Evolutionary conservation across 257 asterid species (phyloP).

Genomic region (Forsythia suspensa): DNA sequence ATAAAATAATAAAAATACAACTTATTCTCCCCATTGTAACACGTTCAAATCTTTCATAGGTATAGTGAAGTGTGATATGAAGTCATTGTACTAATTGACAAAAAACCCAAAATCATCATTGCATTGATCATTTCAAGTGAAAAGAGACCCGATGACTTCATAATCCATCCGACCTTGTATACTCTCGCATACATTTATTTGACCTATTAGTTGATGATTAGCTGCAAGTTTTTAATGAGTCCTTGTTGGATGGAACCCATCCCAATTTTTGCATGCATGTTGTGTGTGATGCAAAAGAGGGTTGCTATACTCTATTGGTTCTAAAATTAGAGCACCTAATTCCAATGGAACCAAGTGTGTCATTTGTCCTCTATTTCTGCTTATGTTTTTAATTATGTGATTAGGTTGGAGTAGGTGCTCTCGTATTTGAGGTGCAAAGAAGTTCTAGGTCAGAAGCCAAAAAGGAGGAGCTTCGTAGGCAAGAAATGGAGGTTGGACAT

Average conservation of each 20-base stretch:
- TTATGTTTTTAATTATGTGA: constrained; percentile 17
- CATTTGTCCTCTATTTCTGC: constrained; percentile 9
- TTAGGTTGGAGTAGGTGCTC: constrained; percentile 86
- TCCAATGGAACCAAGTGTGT: background rate
- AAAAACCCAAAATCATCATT: background rate
- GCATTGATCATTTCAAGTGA: background rate
- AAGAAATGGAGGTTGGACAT: constrained; percentile 68
- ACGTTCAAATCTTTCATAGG: background rate
- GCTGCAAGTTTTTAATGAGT: background rate
- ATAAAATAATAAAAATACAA: background rate
- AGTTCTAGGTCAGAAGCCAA: constrained; percentile 87
- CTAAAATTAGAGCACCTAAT: background rate
- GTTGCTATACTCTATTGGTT: background rate
- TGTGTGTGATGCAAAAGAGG: background rate
- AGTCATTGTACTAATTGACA: background rate
- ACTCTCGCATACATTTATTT: background rate
- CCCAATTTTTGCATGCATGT: background rate
- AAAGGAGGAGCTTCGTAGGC: constrained; percentile 81
- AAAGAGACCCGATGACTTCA: background rate
- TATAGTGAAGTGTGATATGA: background rate
- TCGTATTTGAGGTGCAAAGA: constrained; percentile 89
- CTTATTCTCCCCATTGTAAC: background rate
- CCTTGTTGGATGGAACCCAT: background rate
- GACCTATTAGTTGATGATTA: background rate
- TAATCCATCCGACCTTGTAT: background rate